These are phyloP conservation scores for Lepidium didymum DNA, from an alignment of 345 rosid genomes.

Conservation along the genomic window DNA sequence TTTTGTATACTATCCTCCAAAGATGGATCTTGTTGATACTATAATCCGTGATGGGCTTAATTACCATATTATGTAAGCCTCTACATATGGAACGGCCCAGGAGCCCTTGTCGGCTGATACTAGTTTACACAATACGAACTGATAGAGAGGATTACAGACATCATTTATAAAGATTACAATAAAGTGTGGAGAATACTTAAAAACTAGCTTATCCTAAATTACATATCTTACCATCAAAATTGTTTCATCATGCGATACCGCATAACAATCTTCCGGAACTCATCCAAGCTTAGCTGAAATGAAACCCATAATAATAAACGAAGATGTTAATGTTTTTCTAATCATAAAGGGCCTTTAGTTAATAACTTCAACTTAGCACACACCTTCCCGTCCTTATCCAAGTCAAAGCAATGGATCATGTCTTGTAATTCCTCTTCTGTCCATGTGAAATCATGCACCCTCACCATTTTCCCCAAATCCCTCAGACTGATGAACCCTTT, in stretches of 20 bases:
- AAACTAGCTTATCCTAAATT: neutral
- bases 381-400: slow-evolving; percentile 65
- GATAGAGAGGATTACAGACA: too few species aligned
- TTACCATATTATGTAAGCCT: too few species aligned
- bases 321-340: neutral
- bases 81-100: too few species aligned
- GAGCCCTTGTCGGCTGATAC: too few species aligned
- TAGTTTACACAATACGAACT: too few species aligned
- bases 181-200: too few species aligned
- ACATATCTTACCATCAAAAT: slow-evolving; percentile 7
- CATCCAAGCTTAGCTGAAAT: slow-evolving; percentile 63
- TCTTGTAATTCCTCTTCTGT: slow-evolving; percentile 55
- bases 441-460: slow-evolving; percentile 70
- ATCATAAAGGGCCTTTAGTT: neutral
- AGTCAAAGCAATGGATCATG: slow-evolving; percentile 76
- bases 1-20: too few species aligned
- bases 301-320: slow-evolving; percentile 16
- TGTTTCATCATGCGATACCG: slow-evolving; percentile 55
- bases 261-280: slow-evolving; percentile 48
- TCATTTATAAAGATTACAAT: too few species aligned
- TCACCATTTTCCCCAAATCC: slow-evolving; percentile 52
- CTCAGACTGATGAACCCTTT: slow-evolving; percentile 42
- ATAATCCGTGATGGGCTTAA: too few species aligned
- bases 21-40: too few species aligned
- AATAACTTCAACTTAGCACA: neutral